Base-by-base conservation (phyloP, 139 green algal species). In the Parachlorella kessleri region DNA sequence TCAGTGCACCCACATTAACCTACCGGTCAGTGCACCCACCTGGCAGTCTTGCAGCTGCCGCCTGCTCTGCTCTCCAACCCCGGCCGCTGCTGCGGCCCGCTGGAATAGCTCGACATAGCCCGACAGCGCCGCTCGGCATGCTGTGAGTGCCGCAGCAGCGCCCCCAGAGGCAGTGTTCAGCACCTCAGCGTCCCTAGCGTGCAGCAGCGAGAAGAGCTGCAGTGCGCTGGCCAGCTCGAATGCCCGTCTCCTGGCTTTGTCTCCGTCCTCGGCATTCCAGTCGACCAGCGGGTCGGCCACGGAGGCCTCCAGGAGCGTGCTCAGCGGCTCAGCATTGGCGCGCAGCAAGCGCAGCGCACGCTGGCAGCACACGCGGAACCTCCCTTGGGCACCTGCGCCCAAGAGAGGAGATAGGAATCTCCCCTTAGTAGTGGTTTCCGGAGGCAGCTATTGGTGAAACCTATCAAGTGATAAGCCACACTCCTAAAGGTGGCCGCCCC, bases 261-360 rank as follows among this genome's bases (percentile, higher is more conserved):
- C 73, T 14, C 33, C 42, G 4, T 59, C 73, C 14, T 83, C 54
- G 9, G 48, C 37, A 26, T 76, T 72, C 94, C 94, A 98, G 63
- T 93, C 87, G 35, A 96, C 81, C 0, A 85, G 68, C 3, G 93
- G 87, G 73, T 98, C 93, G 6, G 64, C 48, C 42, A 97, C 70
- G 21, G 93, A 83, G 24, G 86, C 81, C 8, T 88, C 84, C 69
- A 97, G 84, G 77, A 98, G 82, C 30, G 26, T 36, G 3, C 3
- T 41, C 69, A 90, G 41, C 35, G 66, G 53, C 30, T 48, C 72
- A 18, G 55, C 26, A 35, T 76, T 72, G 37, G 30, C 39, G 6
- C 86, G 78, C 21, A 94, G 76, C 24, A 70, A 66, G 10, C n/a
- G 3, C 67, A 94, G 55, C 35, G 83, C 42, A 8, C 36, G 70